A percentile compares a stretch with the other conserved stretches of the same genome.
These are phyloP conservation scores for Colletotrichum kahawae DNA, from an alignment of 2,329 filamentous ascomycete genomes.

Conservation along the genomic window DNA sequence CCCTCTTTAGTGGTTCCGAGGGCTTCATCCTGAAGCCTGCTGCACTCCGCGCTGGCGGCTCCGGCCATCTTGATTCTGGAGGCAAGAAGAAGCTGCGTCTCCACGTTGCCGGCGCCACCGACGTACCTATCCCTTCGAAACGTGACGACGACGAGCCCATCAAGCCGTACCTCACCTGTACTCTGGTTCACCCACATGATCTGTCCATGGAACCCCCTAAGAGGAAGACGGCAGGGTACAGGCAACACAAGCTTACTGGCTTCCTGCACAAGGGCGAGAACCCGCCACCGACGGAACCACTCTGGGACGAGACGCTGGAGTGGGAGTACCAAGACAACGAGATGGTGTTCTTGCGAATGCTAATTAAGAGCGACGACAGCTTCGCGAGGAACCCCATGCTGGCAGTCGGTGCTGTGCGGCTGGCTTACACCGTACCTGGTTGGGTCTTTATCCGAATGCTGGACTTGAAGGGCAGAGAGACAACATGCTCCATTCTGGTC, in stretches of 20 bases:
- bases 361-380: conserved; percentile 71
- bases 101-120: conserved; percentile 66
- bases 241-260: conserved; percentile 59
- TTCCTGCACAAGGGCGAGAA: conserved; percentile 64
- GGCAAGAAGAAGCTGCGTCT: conserved; percentile 56
- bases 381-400: conserved; percentile 68
- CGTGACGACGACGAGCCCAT: conserved; percentile 54
- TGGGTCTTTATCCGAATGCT: conserved; percentile 71
- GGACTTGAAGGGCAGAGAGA: conserved; percentile 69
- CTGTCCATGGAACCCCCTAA: conserved; percentile 56
- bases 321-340: conserved; percentile 75
- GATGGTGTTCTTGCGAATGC: conserved; percentile 65
- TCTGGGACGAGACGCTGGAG: conserved; percentile 70
- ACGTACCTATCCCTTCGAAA: conserved; percentile 59
- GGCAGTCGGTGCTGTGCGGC: conserved; percentile 63
- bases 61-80: conserved; percentile 48
- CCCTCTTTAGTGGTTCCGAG: conserved; percentile 67
- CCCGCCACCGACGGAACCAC: conserved; percentile 61
- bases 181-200: conserved; percentile 63
- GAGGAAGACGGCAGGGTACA: conserved; percentile 66
- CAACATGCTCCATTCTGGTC: conserved; percentile 64
- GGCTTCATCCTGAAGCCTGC: conserved; percentile 71
- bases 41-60: conserved; percentile 60
- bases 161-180: conserved; percentile 70
- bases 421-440: conserved; percentile 59